These are phyloP conservation scores for Neurospora sp. DNA, from an alignment of 495 filamentous ascomycete genomes.

Conservation along the genomic window DNA sequence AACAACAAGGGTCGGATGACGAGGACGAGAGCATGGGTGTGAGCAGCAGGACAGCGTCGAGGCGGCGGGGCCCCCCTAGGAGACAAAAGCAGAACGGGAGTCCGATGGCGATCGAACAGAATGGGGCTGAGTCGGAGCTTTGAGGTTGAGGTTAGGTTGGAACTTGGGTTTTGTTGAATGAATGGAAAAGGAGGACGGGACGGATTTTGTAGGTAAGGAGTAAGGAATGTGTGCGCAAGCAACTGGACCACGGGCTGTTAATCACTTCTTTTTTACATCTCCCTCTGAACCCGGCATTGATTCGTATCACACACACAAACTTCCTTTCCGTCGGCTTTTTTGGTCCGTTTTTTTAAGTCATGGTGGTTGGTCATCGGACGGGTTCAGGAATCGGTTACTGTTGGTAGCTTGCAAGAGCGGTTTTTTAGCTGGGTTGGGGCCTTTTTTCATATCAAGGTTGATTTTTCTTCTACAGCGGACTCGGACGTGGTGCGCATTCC, in stretches of 20 bases:
- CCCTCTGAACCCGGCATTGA: neutral
- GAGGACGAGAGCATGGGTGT: conserved; percentile 37
- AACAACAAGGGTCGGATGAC: conserved; percentile 35
- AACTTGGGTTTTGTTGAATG: neutral
- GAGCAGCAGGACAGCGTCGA: conserved; percentile 25
- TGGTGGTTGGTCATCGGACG: neutral
- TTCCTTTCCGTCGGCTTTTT: neutral
- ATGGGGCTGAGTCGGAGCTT: conserved; percentile 41
- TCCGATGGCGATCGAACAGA: conserved; percentile 42
- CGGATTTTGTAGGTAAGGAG: neutral
- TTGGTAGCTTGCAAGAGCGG: neutral
- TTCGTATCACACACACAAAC: neutral
- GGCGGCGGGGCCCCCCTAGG: conserved; percentile 25
- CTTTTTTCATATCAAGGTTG: neutral
- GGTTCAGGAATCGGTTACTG: neutral
- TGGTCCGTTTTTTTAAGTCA: no score
- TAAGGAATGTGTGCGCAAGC: neutral
- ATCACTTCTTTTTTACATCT: neutral
- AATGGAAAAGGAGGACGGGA: neutral
- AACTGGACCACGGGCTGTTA: neutral
- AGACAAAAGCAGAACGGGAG: conserved; percentile 35
- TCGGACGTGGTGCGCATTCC: neutral
- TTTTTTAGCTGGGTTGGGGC: neutral
- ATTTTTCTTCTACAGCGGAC: neutral
- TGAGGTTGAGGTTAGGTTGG: conserved; percentile 3